Percentiles rank a stretch among this genome's conserved stretches.
Evolutionary conservation across 345 rosid genomes (phyloP).

Genomic region (Nephelium lappaceum): DNA sequence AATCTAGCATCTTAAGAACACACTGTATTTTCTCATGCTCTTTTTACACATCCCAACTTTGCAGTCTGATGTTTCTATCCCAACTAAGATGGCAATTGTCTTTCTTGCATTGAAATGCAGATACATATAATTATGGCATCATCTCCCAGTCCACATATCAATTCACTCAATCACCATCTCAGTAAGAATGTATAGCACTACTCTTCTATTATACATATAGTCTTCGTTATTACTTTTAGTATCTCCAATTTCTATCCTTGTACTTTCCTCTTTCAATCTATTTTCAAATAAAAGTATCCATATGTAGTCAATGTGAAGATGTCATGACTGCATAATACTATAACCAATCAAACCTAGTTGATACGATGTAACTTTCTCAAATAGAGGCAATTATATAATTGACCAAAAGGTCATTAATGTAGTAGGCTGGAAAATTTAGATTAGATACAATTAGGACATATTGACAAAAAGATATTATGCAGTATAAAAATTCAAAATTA

Average conservation of each 20-base stretch:
- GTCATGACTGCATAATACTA: neutral
- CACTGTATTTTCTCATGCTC: neutral
- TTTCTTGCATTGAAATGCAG: neutral
- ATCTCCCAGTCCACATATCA: neutral
- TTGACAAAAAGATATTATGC: neutral
- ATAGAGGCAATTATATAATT: neutral
- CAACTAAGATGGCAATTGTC: neutral
- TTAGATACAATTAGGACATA: neutral
- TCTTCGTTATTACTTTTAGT: neutral
- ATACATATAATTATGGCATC: neutral
- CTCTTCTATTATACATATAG: neutral
- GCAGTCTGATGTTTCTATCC: neutral
- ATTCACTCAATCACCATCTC: neutral
- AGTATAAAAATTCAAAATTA: constrained; percentile 7
- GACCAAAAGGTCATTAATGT: neutral
- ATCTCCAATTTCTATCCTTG: neutral
- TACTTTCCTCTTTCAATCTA: neutral
- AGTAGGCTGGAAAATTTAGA: neutral
- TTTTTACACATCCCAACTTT: neutral
- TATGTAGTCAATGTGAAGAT: neutral
- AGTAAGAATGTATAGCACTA: neutral
- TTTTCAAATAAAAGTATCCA: neutral
- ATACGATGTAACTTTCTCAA: neutral
- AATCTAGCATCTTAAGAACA: neutral
- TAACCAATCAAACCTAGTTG: neutral